A percentile compares a stretch with the other conserved stretches of the same genome.
Conservation (phyloP, 2,329 filamentous ascomycete species). For the Colletotrichum orchidophilum region DNA sequence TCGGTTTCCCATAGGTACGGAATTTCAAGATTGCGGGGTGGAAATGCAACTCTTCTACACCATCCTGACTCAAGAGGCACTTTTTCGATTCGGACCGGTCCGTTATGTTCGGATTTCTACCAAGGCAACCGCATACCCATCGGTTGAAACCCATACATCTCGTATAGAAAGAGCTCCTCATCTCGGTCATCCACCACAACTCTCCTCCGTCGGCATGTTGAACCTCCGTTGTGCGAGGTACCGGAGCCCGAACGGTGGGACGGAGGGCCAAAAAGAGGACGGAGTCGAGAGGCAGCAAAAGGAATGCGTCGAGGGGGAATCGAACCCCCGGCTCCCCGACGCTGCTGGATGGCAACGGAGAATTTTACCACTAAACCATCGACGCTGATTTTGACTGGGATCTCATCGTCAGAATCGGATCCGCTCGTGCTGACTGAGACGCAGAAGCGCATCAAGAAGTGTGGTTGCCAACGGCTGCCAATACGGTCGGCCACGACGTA, state of each 20-base stretch:
- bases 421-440: too few relatives aligned
- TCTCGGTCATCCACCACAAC: background rate
- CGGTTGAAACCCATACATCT: background rate
- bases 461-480: too few relatives aligned
- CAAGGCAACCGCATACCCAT: background rate
- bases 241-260: too few relatives aligned
- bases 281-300: background rate
- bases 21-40: too few relatives aligned
- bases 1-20: too few relatives aligned
- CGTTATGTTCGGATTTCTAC: too few relatives aligned
- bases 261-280: background rate
- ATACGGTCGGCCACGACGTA: too few relatives aligned
- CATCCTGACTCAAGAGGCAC: background rate
- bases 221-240: too few relatives aligned
- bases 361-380: slow-evolving; percentile 22
- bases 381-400: background rate
- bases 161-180: background rate
- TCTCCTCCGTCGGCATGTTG: too few relatives aligned
- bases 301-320: slow-evolving; percentile 9
- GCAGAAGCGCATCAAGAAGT: too few relatives aligned
- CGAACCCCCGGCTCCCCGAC: slow-evolving; percentile 21
- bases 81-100: background rate
- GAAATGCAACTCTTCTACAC: background rate
- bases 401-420: too few relatives aligned
- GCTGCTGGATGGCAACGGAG: slow-evolving; percentile 17